Conservation (phyloP, 2,329 filamentous ascomycete genomes). For the Trichoderma sp. region DNA sequence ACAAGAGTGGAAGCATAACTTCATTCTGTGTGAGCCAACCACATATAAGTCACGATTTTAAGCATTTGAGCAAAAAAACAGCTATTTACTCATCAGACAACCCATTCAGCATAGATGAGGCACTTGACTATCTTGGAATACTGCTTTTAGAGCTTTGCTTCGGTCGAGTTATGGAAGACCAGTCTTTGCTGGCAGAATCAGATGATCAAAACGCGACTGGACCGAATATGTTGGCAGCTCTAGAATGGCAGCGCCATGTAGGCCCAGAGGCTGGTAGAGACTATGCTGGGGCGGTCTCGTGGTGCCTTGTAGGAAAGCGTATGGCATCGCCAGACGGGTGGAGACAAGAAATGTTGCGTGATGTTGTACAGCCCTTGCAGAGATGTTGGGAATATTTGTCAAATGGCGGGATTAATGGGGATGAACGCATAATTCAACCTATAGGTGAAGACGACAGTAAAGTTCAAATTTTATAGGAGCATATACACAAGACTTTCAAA, state of each 20-base stretch:
- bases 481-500: too few species aligned
- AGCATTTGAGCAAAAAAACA: too few species aligned
- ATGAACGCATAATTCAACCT: too few species aligned
- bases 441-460: too few species aligned
- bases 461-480: too few species aligned
- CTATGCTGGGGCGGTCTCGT: constrained; percentile 21
- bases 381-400: background rate
- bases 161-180: background rate
- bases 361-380: constrained; percentile 1
- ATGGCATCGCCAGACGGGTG: constrained; percentile 2
- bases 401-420: too few species aligned
- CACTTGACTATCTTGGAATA: background rate
- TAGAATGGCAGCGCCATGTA: constrained; percentile 15
- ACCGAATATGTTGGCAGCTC: constrained; percentile 18
- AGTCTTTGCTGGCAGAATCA: background rate
- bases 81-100: background rate
- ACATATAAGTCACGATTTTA: too few species aligned
- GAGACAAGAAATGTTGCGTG: constrained; percentile 22
- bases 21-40: too few species aligned
- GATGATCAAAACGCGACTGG: background rate
- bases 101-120: background rate
- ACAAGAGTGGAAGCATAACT: too few species aligned
- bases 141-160: constrained; percentile 14
- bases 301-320: constrained; percentile 19
- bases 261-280: constrained; percentile 17